Base-by-base conservation (phyloP, 495 filamentous ascomycete species). In the Neurospora discreta region DNA sequence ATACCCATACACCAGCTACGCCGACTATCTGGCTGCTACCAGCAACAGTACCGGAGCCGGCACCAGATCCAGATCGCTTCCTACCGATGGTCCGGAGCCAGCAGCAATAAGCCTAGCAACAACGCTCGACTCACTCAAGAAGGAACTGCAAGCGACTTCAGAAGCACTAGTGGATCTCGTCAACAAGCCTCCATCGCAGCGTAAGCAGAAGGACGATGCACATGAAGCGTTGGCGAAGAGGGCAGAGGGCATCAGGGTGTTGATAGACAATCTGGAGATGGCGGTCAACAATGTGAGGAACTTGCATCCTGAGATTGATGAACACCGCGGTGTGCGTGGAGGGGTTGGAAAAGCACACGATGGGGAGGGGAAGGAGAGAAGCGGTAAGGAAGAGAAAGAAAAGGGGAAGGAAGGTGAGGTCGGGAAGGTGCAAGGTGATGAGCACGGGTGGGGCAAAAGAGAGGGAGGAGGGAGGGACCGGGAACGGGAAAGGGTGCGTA, bases 281-380 rank as follows among this genome's bases (percentile, higher is more conserved):
- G 73, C 73, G 2, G 70, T 76, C 7, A 73, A 78, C 33, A 80
- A 80, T 38, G 75, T 80, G 72, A 69, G 72, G 60, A 80, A 80
- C 38, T 46, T 80, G 69, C 76, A 78, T 58, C 74, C 74, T 0
- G 72, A 70, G 15, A 39, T 76, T 42, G 67, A 52, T 39, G 41
- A 36, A 0, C 41, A 44, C 10, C 30, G 46, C 5, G 16, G 69
- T 18, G 16, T 5, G 11, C 6, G 40, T 18, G 36, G 69, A 30
- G 44, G 7, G 52, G 6, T 60, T 5, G 58, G 43, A 15, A 18
- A 39, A 7, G 44, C 16, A 5, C 65, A 39, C 26, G 44, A 39
- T 39, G 44, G 8, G 20, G 16, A 68, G 60, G 69, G 33, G 69
- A 42, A 39, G 39, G 40, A n/a, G 69, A 58, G 39, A 33, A 15